Evolutionary conservation across 176 grass and related monocot genomes (phyloP), one percentile per base, ranked within the genome.

Genomic region (Avena atlantica): DNA sequence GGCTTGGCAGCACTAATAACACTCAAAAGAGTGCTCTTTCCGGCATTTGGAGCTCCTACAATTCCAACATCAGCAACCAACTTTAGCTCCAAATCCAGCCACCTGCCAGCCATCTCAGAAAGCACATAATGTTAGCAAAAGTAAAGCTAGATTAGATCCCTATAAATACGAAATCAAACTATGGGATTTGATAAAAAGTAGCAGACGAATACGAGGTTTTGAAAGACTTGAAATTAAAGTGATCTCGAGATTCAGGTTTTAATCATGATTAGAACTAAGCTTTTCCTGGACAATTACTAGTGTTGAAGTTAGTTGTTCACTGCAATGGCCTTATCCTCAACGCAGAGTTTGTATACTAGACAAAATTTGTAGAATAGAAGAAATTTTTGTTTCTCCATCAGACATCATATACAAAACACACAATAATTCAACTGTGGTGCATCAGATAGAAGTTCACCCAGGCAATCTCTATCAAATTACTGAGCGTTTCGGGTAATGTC

Each of bases 71-170:
- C 96, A 60, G 96, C 96, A 23, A 98, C 92, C 68, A 98, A 84
- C 86, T 98, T 98, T 60, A 98, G 88, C 90, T 98, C 96, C 93
- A 98, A 82, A 89, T 98, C 90, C 29, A 98, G 66, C 96, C 96
- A 98, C 92, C 96, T 98, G 90, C 73, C 79, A 79, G 78, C 20
- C 42, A 86, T 58, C 29, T 8, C 86, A 59, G 23, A 71, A 87
- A 87, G 11, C 20, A 19, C 10, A 14, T 45, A 44, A 64, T 52
- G 21, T 86, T 78, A 81, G 37, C 15, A 21, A 84, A 23, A 86
- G 4, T 13, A 62, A 20, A 77, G 24, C 9, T 78, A 58, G 16
- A 74, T 31, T 16, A 80, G 55, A 23, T 19, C 44, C 44, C 17
- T 49, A 68, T 45, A 56, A 48, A 50, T 81, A 85, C 17, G 0